Base-by-base conservation (phyloP, 257 asterid genomes). In the Knoxia roxburghii region DNA sequence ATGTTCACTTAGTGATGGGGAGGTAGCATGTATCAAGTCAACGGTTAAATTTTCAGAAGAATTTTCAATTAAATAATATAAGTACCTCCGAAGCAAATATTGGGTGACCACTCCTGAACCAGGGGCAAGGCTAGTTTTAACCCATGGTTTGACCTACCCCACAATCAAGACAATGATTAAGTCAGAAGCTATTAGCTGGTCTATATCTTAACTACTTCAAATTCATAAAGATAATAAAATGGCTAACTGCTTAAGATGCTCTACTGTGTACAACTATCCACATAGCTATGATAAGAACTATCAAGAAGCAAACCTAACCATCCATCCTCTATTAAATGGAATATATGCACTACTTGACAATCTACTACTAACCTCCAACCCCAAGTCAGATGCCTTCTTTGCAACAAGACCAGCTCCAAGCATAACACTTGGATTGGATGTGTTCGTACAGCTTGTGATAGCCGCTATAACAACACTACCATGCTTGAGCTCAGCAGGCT, bases 321-420 rank as follows among this genome's bases (percentile, higher is more conserved):
- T 4, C 54, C 17, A 49, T 11, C 35, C 26, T 14, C 20, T 33
- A 56, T 40, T 33, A 32, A 33, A 35, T 20, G 33, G 26, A 9
- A 26, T 11, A 30, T 30, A 9, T 0, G 29, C 6, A 20, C 29
- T 35, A 33, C 49, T 37, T 61, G 24, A 62, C 35, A 72, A 45
- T 26, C 43, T 17, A n/a, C n/a, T 15, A 82, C 92, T 64, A 68
- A 91, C 98, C 96, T 91, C 87, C 73, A 91, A 73, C 6, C 98
- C 96, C 73, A 91, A 70, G 74, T 91, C 96, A 49, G 90, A 89
- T 33, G 98, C 96, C 81, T 85, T 91, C 87, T 91, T 91, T 5
- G 96, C 96, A 53, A 91, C 98, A 59, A 91, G 95, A 70, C 89
- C 98, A 73, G 98, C 98, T 70, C 98, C 98, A 78, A 91, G 95